phyloP scores from a whole-genome alignment of 2,329 filamentous ascomycete species.

The Xylariales sp. region DNA sequence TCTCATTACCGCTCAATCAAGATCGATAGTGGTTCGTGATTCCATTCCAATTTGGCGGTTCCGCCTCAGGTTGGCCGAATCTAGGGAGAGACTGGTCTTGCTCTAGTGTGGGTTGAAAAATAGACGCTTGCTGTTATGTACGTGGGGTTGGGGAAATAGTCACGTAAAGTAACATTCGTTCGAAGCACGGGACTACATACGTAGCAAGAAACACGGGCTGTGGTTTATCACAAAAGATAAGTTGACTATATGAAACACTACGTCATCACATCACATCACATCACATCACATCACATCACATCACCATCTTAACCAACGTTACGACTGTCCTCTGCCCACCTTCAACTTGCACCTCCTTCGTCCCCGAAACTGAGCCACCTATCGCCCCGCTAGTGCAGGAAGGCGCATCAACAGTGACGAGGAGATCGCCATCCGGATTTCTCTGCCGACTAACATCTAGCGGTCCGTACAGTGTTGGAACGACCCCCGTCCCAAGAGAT shows the following conservation, averaged over 20 bases:
- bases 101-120: too few species aligned
- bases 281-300: too few species aligned
- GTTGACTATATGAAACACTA: background rate
- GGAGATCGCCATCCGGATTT: conserved; percentile 38
- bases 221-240: too few species aligned
- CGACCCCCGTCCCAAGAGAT: conserved; percentile 47
- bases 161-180: background rate
- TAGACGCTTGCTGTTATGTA: too few species aligned
- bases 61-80: too few species aligned
- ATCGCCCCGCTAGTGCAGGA: conserved; percentile 47
- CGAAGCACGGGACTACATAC: background rate
- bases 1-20: too few species aligned
- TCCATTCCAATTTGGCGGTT: too few species aligned
- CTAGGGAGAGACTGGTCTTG: too few species aligned
- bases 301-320: background rate
- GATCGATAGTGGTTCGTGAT: too few species aligned
- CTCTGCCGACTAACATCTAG: conserved; percentile 55
- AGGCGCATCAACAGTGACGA: conserved; percentile 50
- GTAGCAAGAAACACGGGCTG: background rate
- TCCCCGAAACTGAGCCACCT: conserved; percentile 36
- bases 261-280: background rate
- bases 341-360: conserved; percentile 22
- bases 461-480: conserved; percentile 56
- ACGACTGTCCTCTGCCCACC: conserved; percentile 33
- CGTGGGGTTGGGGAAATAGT: background rate